Evolutionary conservation across 345 rosid species (phyloP).

Genomic region (Pistacia atlantica): DNA sequence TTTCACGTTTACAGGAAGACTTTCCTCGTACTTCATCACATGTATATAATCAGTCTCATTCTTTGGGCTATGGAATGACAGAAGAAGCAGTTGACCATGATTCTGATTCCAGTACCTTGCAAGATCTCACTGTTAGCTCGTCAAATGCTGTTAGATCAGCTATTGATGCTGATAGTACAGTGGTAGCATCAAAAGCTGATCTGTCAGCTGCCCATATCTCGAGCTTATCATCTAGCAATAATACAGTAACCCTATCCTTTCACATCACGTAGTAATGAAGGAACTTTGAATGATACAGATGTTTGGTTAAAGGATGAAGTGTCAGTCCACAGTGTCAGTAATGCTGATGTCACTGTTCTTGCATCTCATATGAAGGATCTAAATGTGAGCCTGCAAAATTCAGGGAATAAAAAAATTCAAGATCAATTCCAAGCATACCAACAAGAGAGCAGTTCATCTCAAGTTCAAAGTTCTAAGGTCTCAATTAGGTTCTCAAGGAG

Average conservation of each 20-base stretch:
- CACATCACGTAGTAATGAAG: constrained; percentile 13
- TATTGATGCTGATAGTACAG: constrained; percentile 22
- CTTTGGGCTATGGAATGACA: constrained; percentile 40
- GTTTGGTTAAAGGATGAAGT: constrained; percentile 9
- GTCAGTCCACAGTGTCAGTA: constrained; percentile 24
- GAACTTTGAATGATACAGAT: constrained; percentile 15
- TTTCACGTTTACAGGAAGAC: constrained; percentile 43
- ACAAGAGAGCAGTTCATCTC: constrained; percentile 37
- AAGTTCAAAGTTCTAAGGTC: constrained; percentile 40
- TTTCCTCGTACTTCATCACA: constrained; percentile 37
- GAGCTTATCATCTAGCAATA: constrained; percentile 17
- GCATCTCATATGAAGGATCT: constrained; percentile 38
- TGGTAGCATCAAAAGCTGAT: constrained; percentile 19
- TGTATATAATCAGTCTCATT: constrained; percentile 41
- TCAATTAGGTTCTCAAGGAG: constrained; percentile 26
- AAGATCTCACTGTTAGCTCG: constrained; percentile 23
- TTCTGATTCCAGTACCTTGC: constrained; percentile 26
- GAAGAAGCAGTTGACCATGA: constrained; percentile 34
- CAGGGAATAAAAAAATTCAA: constrained; percentile 27
- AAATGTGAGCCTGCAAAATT: constrained; percentile 32
- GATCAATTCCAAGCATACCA: constrained; percentile 31
- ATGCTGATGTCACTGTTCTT: constrained; percentile 25
- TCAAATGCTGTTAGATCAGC: constrained; percentile 31
- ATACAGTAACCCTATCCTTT: constrained; percentile 18
- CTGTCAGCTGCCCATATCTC: constrained; percentile 17